Evolutionary conservation across 139 green algal species (phyloP).

Genomic region (Coccomyxa sp.): DNA sequence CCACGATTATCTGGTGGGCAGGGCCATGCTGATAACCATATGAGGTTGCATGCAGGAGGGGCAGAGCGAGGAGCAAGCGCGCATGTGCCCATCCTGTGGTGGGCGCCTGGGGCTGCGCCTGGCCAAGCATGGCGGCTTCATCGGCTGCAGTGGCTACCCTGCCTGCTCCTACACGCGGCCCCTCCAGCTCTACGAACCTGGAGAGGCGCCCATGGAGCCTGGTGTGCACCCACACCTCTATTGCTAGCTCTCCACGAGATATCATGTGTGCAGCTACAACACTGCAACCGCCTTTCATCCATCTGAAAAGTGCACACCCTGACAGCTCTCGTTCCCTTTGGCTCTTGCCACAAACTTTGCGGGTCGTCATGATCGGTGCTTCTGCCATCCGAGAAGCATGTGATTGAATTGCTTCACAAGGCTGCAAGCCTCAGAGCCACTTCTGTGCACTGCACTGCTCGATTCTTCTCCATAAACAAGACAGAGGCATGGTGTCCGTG

Average conservation of each 20-base stretch:
- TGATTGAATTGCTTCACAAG: too few relatives aligned
- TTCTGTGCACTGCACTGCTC: too few relatives aligned
- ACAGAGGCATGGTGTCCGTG: too few relatives aligned
- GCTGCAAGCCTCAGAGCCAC: too few relatives aligned
- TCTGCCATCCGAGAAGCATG: too few relatives aligned
- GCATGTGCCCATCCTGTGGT: slow-evolving; percentile 51
- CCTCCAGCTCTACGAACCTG: slow-evolving; percentile 11
- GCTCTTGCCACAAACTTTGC: background rate
- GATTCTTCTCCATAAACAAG: too few relatives aligned
- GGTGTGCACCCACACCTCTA: too few relatives aligned
- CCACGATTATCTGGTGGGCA: too few relatives aligned
- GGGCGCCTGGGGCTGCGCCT: slow-evolving; percentile 59
- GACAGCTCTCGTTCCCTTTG: too few relatives aligned
- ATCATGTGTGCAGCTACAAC: too few relatives aligned
- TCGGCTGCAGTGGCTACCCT: slow-evolving; percentile 54
- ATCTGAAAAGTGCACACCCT: background rate
- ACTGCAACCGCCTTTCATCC: background rate
- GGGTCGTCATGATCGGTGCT: background rate
- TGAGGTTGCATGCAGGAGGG: background rate
- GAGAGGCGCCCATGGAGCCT: background rate
- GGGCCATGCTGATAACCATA: too few relatives aligned
- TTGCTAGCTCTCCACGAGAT: too few relatives aligned
- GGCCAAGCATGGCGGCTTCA: slow-evolving; percentile 36
- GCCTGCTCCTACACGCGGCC: slow-evolving; percentile 36
- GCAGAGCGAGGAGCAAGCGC: background rate